A percentile compares a stretch with the other conserved stretches of the same genome.
phyloP scores from a whole-genome alignment of 352 stramenopile species.

The Phytophthora cajani region DNA sequence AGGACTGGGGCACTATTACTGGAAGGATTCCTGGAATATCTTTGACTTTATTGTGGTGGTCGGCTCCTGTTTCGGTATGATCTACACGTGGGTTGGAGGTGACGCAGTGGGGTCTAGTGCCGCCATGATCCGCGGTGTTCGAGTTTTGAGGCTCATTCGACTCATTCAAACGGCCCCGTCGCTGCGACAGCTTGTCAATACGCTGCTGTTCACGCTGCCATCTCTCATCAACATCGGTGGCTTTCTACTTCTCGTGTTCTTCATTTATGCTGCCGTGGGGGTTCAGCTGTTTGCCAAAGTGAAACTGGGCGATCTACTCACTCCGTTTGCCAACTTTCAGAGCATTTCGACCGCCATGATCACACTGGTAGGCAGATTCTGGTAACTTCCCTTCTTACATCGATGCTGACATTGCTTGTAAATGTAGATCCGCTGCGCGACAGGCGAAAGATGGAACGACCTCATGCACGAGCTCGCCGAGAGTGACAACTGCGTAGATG shows the following conservation, averaged over 20 bases:
- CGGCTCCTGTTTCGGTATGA: slow-evolving; percentile 50
- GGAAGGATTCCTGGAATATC: slow-evolving; percentile 81
- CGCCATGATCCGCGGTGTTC: slow-evolving; percentile 79
- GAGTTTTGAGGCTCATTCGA: slow-evolving; percentile 74
- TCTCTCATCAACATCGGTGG: slow-evolving; percentile 78
- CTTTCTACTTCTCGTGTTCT: slow-evolving; percentile 87
- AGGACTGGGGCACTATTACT: slow-evolving; percentile 77
- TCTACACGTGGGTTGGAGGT: slow-evolving; percentile 48
- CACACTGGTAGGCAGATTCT: slow-evolving; percentile 51
- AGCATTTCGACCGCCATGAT: slow-evolving; percentile 77
- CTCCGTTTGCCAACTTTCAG: slow-evolving; percentile 86
- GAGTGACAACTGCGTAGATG: slow-evolving; percentile 33
- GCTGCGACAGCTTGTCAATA: slow-evolving; percentile 83
- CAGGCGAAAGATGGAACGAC: slow-evolving; percentile 88
- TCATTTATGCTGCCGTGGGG: slow-evolving; percentile 86
- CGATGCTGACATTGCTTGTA: not conserved
- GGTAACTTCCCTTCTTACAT: not conserved
- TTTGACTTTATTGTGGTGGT: slow-evolving; percentile 83
- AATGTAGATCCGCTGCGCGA: slow-evolving; percentile 82
- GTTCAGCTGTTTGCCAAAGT: slow-evolving; percentile 90
- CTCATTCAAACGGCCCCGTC: slow-evolving; percentile 77
- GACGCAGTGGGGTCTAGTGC: slow-evolving; percentile 46
- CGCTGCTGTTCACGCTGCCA: slow-evolving; percentile 79
- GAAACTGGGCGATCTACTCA: slow-evolving; percentile 57
- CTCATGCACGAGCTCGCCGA: slow-evolving; percentile 81